These are phyloP conservation scores for Lentinula sp. DNA, from an alignment of 768 basidiomycete genomes.

Conservation along the genomic window DNA sequence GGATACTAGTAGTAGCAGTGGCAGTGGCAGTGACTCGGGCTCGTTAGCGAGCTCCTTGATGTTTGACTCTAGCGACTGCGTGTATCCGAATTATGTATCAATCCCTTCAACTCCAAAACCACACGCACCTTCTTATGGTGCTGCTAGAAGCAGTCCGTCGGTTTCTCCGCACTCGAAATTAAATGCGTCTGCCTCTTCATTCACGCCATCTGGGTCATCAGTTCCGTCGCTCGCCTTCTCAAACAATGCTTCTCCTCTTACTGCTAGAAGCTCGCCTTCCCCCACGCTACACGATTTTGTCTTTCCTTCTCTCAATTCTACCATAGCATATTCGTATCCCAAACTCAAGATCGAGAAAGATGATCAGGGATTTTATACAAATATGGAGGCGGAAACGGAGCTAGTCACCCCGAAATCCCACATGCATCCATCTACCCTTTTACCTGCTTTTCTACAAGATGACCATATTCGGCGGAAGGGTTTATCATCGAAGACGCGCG, in stretches of 20 bases:
- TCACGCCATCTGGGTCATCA: slow-evolving; percentile 29
- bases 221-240: slow-evolving; percentile 17
- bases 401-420: slow-evolving; percentile 21
- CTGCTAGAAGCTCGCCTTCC: slow-evolving; percentile 7
- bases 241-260: slow-evolving; percentile 12
- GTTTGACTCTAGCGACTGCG: neutral
- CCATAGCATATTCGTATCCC: slow-evolving; percentile 29
- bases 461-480: slow-evolving; percentile 24
- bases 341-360: slow-evolving; percentile 43
- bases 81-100: slow-evolving; percentile 11
- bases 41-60: neutral
- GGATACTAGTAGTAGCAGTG: neutral
- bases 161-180: slow-evolving; percentile 15
- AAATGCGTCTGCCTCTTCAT: slow-evolving; percentile 39
- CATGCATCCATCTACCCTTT: slow-evolving; percentile 20
- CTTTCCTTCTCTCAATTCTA: slow-evolving; percentile 35
- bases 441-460: slow-evolving; percentile 44
- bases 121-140: slow-evolving; percentile 11
- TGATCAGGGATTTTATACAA: slow-evolving; percentile 45
- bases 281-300: slow-evolving; percentile 26
- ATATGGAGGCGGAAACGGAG: slow-evolving; percentile 25
- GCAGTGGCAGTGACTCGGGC: slow-evolving; percentile 1
- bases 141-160: neutral
- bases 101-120: slow-evolving; percentile 48
- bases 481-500: slow-evolving; percentile 49